Base-by-base conservation (phyloP, 495 filamentous ascomycete genomes). In the Schizothecium vesticola region DNA sequence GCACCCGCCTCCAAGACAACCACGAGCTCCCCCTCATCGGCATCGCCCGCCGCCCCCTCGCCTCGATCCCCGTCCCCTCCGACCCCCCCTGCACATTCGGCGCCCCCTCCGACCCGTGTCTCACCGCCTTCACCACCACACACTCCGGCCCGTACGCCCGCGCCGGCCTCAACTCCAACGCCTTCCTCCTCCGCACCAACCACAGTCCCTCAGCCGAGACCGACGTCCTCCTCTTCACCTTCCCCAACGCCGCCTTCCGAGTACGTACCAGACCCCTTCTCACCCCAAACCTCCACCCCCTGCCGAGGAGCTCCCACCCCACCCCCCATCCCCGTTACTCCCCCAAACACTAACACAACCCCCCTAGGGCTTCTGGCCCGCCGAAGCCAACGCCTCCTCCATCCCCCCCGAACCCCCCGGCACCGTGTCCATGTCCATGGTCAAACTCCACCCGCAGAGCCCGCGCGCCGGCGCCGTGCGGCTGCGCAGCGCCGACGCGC, bases 1-100 rank as follows among this genome's bases (percentile, higher is more conserved):
- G 88, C 29, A 78, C 79, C 29, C 87, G 88, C 73, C 78, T 90
- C 21, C 86, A 89, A 68, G 86, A 90, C 73, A 86, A 86, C 71
- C 84, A 87, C 69, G 87, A 89, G 64, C 78, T 79, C 56, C 74
- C 79, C 63, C 72, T 81, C n/a, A 73, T 78, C 24, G 72, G 73
- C 21, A 26, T 70, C 31, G 67, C 67, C 68, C 59, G 65, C 8
- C n/a, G 24, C 43, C 24, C 55, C 24, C 56, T 68, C 43, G 21
- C 16, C 43, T 11, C 65, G n/a, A 58, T 26, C 51, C 65, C 71
- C 9, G n/a, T 56, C 25, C 59, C 64, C 26, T 4, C 28, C 51
- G 70, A 65, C n/a, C 67, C 68, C 24, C 12, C 28, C 13, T 76
- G 74, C 70, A 68, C 62, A 7, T 76, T 70, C 59, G 74, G 74